These are phyloP conservation scores for Neolecta irregularis DNA, from an alignment of 1,139 yeast species.

Conservation along the genomic window DNA sequence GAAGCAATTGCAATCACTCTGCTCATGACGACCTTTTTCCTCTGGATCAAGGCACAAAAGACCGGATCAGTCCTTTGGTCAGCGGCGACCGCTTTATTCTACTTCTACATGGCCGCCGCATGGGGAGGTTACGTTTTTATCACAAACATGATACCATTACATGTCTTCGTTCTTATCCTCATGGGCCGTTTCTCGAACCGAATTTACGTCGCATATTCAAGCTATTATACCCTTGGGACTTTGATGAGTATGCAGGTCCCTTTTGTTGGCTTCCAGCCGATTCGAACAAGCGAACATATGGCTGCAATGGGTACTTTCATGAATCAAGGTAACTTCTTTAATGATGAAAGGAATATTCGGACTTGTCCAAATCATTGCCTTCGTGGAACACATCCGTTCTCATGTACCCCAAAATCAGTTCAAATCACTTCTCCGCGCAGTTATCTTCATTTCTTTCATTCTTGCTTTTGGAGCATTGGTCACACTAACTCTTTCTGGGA, in stretches of 20 bases:
- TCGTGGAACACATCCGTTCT: slow-evolving; percentile 67
- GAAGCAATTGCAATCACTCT: slow-evolving; percentile 97
- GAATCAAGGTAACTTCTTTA: neutral
- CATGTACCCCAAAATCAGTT: slow-evolving; percentile 63
- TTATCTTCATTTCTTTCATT: slow-evolving; percentile 39
- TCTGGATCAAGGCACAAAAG: slow-evolving; percentile 90
- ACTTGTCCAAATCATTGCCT: slow-evolving; percentile 72
- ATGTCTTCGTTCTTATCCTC: slow-evolving; percentile 70
- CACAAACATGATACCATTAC: slow-evolving; percentile 92
- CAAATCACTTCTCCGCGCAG: slow-evolving; percentile 45
- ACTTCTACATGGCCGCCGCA: slow-evolving; percentile 99
- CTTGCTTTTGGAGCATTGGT: slow-evolving; percentile 60
- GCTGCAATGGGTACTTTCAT: slow-evolving; percentile 58
- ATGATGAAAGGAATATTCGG: slow-evolving; percentile 49
- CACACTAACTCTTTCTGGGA: slow-evolving; percentile 72
- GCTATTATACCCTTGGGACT: slow-evolving; percentile 96
- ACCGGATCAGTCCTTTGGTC: slow-evolving; percentile 80
- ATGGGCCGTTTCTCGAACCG: slow-evolving; percentile 89
- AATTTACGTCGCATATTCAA: slow-evolving; percentile 78
- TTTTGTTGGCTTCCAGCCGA: slow-evolving; percentile 92
- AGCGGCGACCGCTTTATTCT: slow-evolving; percentile 67
- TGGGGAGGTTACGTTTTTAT: slow-evolving; percentile 99
- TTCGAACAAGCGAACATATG: slow-evolving; percentile 96
- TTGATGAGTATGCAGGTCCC: slow-evolving; percentile 98
- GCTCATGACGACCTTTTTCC: slow-evolving; percentile 85